Conservation (phyloP, 805 yeast genomes). For the Ogataea methanolica region DNA sequence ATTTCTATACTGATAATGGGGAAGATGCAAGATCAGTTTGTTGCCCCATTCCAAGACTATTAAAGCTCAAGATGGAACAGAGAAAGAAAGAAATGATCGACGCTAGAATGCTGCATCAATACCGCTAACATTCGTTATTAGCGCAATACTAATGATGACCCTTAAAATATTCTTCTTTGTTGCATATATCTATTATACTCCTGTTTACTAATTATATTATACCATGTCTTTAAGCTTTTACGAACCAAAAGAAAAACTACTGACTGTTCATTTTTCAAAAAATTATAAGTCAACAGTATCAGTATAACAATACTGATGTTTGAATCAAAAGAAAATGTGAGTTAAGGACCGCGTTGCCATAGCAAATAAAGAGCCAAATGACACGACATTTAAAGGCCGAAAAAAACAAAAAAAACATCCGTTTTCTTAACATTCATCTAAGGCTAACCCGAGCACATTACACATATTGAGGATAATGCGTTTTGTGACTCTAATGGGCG, state of each 20-base stretch:
- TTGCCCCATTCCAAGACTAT: conserved; percentile 68
- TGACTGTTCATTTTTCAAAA: neutral
- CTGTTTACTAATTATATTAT: neutral
- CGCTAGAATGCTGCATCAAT: conserved; percentile 38
- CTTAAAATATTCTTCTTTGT: neutral
- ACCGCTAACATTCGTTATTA: no score
- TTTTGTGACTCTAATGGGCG: conserved; percentile 82
- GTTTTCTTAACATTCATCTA: conserved; percentile 44
- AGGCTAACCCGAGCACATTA: conserved; percentile 93
- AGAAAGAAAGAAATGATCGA: conserved; percentile 52
- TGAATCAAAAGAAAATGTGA: conserved; percentile 38
- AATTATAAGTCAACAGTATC: neutral
- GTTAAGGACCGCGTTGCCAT: conserved; percentile 74
- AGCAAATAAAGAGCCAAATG: conserved; percentile 32
- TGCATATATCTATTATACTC: no score
- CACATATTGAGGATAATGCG: conserved; percentile 45
- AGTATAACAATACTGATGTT: neutral
- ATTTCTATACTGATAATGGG: conserved; percentile 60
- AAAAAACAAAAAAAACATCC: conserved; percentile 33
- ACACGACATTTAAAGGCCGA: conserved; percentile 56
- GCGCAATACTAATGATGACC: neutral
- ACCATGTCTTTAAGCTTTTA: neutral
- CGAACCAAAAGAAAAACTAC: neutral
- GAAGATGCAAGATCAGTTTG: conserved; percentile 59
- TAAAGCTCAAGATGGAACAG: conserved; percentile 63